These are phyloP conservation scores for Sanghuangporus baumii DNA, from an alignment of 1,284 basidiomycete genomes.

Conservation along the genomic window DNA sequence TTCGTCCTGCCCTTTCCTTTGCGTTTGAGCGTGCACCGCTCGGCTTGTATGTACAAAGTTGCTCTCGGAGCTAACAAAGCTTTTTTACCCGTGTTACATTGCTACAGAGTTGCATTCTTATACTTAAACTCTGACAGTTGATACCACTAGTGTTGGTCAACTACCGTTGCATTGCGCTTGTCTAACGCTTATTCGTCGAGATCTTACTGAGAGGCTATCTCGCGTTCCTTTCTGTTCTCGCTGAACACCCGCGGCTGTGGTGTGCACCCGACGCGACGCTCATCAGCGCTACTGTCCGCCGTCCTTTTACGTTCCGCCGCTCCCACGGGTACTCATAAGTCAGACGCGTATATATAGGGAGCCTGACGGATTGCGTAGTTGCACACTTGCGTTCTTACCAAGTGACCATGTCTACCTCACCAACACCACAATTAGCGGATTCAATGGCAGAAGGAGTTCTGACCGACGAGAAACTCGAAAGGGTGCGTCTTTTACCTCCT, in stretches of 20 bases:
- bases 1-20: background rate
- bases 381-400: background rate
- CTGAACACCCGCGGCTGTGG: no score
- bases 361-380: background rate
- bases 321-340: background rate
- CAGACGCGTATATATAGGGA: background rate
- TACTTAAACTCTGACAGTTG: background rate
- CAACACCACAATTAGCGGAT: background rate
- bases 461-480: constrained; percentile 15
- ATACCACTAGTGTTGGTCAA: background rate
- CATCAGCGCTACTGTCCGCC: no score
- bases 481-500: constrained; percentile 3
- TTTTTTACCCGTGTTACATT: background rate
- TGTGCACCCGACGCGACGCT: no score
- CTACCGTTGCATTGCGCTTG: background rate
- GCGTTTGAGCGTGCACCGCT: background rate
- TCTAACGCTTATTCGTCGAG: no score
- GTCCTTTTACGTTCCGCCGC: no score
- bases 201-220: no score
- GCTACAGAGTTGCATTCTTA: background rate
- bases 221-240: no score
- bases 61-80: background rate
- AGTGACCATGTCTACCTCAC: background rate
- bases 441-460: background rate
- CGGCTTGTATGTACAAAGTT: background rate